phyloP scores from a whole-genome alignment of 1,284 basidiomycete genomes.

The Salmacisia buchloeana region DNA sequence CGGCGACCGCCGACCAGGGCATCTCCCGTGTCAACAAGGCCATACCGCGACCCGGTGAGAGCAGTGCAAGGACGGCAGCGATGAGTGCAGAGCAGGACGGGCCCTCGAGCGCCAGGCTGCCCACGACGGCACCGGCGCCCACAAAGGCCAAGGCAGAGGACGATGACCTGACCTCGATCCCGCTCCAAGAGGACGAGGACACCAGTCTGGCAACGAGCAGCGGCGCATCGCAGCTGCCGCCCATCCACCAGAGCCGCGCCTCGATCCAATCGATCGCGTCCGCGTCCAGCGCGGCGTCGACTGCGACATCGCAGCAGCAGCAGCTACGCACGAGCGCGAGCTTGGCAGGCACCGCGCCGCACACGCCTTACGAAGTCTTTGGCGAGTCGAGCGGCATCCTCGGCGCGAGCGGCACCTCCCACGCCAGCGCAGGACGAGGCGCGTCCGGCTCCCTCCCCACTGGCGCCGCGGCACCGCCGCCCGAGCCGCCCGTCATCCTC shows the following conservation, averaged over 20 bases:
- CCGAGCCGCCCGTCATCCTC: constrained; percentile 26
- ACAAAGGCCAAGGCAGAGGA: too few relatives aligned
- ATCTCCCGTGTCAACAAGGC: too few relatives aligned
- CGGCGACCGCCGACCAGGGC: too few relatives aligned
- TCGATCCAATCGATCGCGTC: background rate
- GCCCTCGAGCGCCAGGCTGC: too few relatives aligned
- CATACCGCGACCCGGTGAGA: too few relatives aligned
- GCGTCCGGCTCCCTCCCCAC: too few relatives aligned
- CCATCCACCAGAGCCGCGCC: background rate
- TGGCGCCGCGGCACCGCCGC: background rate
- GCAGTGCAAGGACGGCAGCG: too few relatives aligned
- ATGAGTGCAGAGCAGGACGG: too few relatives aligned
- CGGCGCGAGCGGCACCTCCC: too few relatives aligned
- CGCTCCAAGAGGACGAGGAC: background rate
- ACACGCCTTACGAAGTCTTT: constrained; percentile 8
- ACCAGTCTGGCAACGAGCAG: background rate
- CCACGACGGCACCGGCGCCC: too few relatives aligned
- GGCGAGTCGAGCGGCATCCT: too few relatives aligned
- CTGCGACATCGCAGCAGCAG: background rate
- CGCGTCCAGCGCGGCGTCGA: background rate
- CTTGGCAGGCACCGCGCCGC: background rate
- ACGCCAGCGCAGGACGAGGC: too few relatives aligned
- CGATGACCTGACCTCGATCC: background rate
- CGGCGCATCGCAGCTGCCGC: background rate
- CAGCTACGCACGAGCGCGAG: background rate